phyloP scores from a whole-genome alignment of 169 alveolate genomes.

The Cryptosporidium canis region DNA sequence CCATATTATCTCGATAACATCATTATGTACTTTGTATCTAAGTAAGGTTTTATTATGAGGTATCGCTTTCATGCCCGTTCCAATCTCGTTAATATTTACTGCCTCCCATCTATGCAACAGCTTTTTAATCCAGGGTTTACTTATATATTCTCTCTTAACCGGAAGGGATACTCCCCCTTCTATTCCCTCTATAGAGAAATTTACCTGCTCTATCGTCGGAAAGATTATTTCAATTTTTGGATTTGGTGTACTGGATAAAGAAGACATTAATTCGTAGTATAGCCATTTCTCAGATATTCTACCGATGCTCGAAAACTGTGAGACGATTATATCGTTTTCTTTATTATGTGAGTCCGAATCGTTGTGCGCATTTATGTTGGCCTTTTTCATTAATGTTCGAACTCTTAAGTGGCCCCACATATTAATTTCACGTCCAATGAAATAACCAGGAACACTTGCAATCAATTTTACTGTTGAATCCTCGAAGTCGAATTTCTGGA shows the following conservation, averaged over 20 bases:
- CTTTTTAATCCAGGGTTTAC: constrained; percentile 45
- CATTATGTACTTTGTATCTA: not conserved
- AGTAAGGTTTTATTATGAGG: constrained; percentile 62
- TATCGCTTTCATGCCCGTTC: not conserved
- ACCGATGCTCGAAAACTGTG: constrained; percentile 59
- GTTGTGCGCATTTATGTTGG: not conserved
- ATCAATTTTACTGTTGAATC: constrained; percentile 35
- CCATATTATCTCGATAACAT: constrained; percentile 12
- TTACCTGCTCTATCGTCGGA: constrained; percentile 48
- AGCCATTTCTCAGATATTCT: constrained; percentile 59
- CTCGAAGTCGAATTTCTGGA: constrained; percentile 9
- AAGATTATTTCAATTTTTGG: not conserved
- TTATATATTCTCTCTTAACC: constrained; percentile 24
- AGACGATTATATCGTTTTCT: not conserved
- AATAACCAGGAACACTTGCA: constrained; percentile 66
- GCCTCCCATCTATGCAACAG: constrained; percentile 30
- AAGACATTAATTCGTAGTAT: constrained; percentile 5
- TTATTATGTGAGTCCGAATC: not conserved
- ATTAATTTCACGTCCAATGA: not conserved
- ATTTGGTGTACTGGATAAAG: not conserved
- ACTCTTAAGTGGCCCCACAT: constrained; percentile 70
- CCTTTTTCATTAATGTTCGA: not conserved
- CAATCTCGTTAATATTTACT: not conserved
- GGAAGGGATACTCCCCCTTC: constrained; percentile 52
- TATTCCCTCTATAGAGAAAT: constrained; percentile 27